Base-by-base conservation (phyloP, 78 protist genomes). In the Pirum gemmata region DNA sequence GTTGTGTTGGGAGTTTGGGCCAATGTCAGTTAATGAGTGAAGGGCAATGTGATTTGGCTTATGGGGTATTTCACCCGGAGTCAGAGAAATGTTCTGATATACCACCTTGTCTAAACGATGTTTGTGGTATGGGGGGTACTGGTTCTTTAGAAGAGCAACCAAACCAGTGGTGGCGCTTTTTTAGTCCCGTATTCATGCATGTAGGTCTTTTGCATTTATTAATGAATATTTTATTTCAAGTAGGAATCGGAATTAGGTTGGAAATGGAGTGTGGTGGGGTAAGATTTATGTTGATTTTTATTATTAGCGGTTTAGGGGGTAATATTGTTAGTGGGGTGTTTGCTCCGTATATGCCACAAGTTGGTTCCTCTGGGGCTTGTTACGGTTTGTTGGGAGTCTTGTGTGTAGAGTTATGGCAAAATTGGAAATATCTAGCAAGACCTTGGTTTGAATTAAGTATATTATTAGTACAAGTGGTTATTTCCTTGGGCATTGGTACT, bases 181-280 rank as follows among this genome's bases (percentile, higher is more conserved):
- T 89, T 89, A 39, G 86, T 27, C 87, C 91, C n/a, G 73, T 89
- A 41, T 89, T 89, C 67, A 41, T 89, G 38, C 87, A 89, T 77
- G 91, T 36, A 5, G 87, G 91, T 38, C 25, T 83, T 2, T 0
- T 83, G 29, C 91, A 89, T 0, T n/a, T 83, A 38, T 25, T 61
- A 51, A 26, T 89, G 72, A 73, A 51, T 25, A 1, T 37, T 13
- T 0, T 80, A 25, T 18, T 83, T 29, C 83, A 80, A 26, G 0
- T 0, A 36, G 38, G 27, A 2, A 25, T 38, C 25, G 87, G 86
- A 37, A 61, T 2, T 1, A 67, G 2, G 21, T 2, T 67, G 1
- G 91, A 89, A 74, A 34, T 38, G 36, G 18, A 34, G 38, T 76
- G 82, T 1, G 91, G 91, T 51, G 80, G 75, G 78, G 73, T 89